Evolutionary conservation across 2,329 filamentous ascomycete genomes (phyloP), one percentile per base, ranked within the genome.

Genomic region (Neofusicoccum umdonicola): DNA sequence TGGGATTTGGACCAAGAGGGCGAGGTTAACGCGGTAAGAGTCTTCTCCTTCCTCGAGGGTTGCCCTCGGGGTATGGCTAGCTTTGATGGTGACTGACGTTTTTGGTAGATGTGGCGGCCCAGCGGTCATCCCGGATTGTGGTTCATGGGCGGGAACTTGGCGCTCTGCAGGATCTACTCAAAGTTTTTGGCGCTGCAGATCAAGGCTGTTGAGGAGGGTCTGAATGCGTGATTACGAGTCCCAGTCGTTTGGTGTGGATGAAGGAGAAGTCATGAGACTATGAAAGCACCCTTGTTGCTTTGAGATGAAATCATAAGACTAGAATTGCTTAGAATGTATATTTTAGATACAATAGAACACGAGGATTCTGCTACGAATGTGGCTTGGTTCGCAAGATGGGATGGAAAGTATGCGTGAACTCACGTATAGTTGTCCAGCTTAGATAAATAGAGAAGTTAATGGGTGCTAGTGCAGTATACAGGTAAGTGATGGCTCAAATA

Each of bases 1-100:
- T 79, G 78, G 72, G 72, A 72, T 56, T 52, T 81, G n/a, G 76
- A 80, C 56, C 70, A 71, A 0, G 78, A 80, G 67, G 73, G 74
- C 12, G 74, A 77, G 65, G 64, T 76, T 19, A 76, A 73, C 62
- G 69, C 68, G 22, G 54, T 58, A 31, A 58, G 54, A 45, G 6
- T 65, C 11, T 42, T 15, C 19, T 31, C 12, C 19, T 68, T 31
- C 27, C 64, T 65, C 61, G 68, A 3, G 13, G 22, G 15, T 62
- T 13, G 34, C 61, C 13, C 52, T 57, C 8, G 27, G 15, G 8
- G 31, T 9, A 31, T 39, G 37, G 37, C 8, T 39, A 9, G 39
- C 12, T 9, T 19, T 35, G 8, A 8, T 45, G 22, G 35, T 44
- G 35, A 47, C 17, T 8, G 6, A 13, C 4, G 35, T 15, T 17